Percentiles rank a stretch among this genome's conserved stretches.
Conservation (phyloP, 2,329 filamentous ascomycete genomes). For the Calonectria hawksworthii region DNA sequence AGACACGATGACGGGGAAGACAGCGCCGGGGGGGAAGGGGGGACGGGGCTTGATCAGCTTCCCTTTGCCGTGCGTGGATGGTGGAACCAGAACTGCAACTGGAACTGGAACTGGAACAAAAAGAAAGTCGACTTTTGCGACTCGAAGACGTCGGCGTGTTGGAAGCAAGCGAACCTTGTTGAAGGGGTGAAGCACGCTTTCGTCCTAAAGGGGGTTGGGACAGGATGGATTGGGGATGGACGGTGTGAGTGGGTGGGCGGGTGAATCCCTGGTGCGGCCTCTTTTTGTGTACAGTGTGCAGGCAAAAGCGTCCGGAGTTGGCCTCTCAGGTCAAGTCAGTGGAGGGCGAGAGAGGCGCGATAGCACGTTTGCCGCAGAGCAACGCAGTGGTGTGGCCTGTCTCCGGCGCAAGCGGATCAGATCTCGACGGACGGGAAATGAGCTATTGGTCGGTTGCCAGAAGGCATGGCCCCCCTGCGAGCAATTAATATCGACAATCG, state of each 20-base stretch:
- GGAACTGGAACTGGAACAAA: slow-evolving; percentile 13
- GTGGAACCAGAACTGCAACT: slow-evolving; percentile 5
- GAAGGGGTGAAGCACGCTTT: slow-evolving; percentile 27
- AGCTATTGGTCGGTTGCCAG: slow-evolving; percentile 35
- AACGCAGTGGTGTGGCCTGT: slow-evolving; percentile 15
- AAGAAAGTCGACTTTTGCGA: slow-evolving; percentile 24
- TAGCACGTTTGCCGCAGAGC: slow-evolving; percentile 1
- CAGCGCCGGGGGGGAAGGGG: slow-evolving; percentile 9
- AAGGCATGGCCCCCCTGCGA: slow-evolving; percentile 41
- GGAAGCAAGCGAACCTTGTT: slow-evolving; percentile 26
- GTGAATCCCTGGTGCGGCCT: slow-evolving; percentile 21
- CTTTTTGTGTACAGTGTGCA: slow-evolving; percentile 14
- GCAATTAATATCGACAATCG: slow-evolving; percentile 41
- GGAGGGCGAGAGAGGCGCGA: neutral
- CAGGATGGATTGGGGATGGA: slow-evolving; percentile 38
- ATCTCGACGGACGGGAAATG: slow-evolving; percentile 41
- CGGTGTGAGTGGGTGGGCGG: slow-evolving; percentile 18
- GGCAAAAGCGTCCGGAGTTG: neutral
- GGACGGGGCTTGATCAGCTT: slow-evolving; percentile 18
- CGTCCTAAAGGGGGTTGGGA: slow-evolving; percentile 44
- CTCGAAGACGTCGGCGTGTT: slow-evolving; percentile 33
- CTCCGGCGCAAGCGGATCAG: slow-evolving; percentile 26
- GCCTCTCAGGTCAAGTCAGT: neutral
- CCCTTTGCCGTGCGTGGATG: slow-evolving; percentile 10
- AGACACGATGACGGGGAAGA: slow-evolving; percentile 23